Evolutionary conservation across 2,329 filamentous ascomycete species (phyloP).

Genomic region (Fusarium pseudograminearum): DNA sequence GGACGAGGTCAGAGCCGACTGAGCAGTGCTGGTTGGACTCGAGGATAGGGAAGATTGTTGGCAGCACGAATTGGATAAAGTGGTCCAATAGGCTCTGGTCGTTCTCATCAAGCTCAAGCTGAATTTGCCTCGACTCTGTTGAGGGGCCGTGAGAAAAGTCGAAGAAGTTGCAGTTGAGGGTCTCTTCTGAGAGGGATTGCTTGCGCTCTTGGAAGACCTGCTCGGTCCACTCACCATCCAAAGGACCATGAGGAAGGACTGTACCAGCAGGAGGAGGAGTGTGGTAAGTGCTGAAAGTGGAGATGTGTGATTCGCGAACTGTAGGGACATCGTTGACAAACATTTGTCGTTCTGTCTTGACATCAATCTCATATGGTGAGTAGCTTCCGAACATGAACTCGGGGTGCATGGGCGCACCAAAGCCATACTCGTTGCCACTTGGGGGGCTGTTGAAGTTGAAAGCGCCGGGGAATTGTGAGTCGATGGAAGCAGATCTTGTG

Average conservation of each 20-base stretch:
- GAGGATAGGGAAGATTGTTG: slow-evolving; percentile 90
- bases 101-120: slow-evolving; percentile 86
- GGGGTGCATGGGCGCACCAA: slow-evolving; percentile 71
- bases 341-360: slow-evolving; percentile 95
- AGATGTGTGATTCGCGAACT: slow-evolving; percentile 85
- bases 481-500: slow-evolving; percentile 81
- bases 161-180: slow-evolving; percentile 82
- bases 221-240: slow-evolving; percentile 72
- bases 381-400: slow-evolving; percentile 70
- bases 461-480: slow-evolving; percentile 79
- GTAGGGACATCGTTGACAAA: slow-evolving; percentile 92
- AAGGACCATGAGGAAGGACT: slow-evolving; percentile 71
- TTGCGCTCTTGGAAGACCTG: slow-evolving; percentile 57
- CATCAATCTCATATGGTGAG: slow-evolving; percentile 91
- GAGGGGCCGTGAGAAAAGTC: slow-evolving; percentile 79
- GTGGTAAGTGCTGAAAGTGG: slow-evolving; percentile 92
- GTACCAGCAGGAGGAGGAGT: slow-evolving; percentile 78
- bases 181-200: slow-evolving; percentile 75
- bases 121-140: slow-evolving; percentile 73
- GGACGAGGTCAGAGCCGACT: slow-evolving; percentile 82
- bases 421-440: slow-evolving; percentile 67
- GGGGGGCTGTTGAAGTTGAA: slow-evolving; percentile 79
- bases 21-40: slow-evolving; percentile 90
- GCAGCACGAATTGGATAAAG: slow-evolving; percentile 88
- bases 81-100: slow-evolving; percentile 90